phyloP scores from a whole-genome alignment of 2,329 filamentous ascomycete species.

The Elsinoe batatas region DNA sequence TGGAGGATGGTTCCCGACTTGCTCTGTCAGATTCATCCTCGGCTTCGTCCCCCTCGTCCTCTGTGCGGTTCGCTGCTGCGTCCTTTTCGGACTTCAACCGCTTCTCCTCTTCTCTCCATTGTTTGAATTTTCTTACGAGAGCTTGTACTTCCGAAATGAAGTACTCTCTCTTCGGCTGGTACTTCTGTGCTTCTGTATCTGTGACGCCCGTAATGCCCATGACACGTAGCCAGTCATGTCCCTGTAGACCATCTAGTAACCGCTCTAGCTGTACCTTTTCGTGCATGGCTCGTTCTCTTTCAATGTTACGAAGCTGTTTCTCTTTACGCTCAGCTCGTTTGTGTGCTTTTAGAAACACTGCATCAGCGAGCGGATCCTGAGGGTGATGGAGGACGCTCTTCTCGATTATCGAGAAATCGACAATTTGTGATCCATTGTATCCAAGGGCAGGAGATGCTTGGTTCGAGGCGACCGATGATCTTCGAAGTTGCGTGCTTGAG shows the following conservation, averaged over 20 bases:
- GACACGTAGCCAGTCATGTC: constrained; percentile 83
- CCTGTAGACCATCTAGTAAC: constrained; percentile 70
- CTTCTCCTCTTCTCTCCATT: constrained; percentile 86
- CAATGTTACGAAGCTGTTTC: constrained; percentile 58
- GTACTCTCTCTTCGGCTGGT: constrained; percentile 73
- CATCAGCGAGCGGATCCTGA: constrained; percentile 48
- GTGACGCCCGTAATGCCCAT: constrained; percentile 84
- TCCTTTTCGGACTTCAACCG: constrained; percentile 68
- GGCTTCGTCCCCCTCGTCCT: constrained; percentile 39
- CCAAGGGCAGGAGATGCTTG: constrained; percentile 19
- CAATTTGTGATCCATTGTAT: constrained; percentile 26
- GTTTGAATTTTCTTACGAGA: constrained; percentile 76
- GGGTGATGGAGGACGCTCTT: constrained; percentile 27
- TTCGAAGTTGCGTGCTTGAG: not conserved
- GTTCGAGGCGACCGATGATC: constrained; percentile 14
- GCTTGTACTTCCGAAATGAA: constrained; percentile 75
- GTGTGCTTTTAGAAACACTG: constrained; percentile 49
- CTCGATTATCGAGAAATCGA: constrained; percentile 35
- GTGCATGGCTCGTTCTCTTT: constrained; percentile 56
- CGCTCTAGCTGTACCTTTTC: constrained; percentile 57
- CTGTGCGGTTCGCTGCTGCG: constrained; percentile 43
- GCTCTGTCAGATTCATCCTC: constrained; percentile 32
- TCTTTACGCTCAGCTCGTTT: constrained; percentile 54
- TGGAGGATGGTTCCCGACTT: constrained; percentile 49
- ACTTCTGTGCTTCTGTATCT: constrained; percentile 75